Evolutionary conservation across 495 filamentous ascomycete genomes (phyloP), one percentile per base, ranked within the genome.

Genomic region (Trichoderma asperelloides): DNA sequence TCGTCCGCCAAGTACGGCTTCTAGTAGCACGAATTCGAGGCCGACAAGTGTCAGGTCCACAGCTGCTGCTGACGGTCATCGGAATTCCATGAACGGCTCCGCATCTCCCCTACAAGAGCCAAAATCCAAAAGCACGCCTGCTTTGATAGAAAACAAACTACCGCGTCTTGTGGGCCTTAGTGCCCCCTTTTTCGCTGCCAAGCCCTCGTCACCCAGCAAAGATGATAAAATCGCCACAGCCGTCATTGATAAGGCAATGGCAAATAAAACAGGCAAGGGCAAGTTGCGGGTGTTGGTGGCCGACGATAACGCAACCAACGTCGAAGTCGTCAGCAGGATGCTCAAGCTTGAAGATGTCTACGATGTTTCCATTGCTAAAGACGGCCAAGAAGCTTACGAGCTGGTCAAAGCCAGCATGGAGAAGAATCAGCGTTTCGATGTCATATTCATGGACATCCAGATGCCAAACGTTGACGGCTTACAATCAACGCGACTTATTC

Each of bases 391-490:
- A 70, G 93, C 93, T 9, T 89, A 90, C 65, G 92, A 96, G 60
- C 82, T 88, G 9, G 93, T 97, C 51, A 92, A 92, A 72, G 85
- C 86, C 16, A 89, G 85, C 68, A 93, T 96, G 89, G 86, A 89
- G 41, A 82, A 85, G 37, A 82, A 85, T 65, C 80, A 83, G 57
- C 82, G 83, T 33, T 96, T 93, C 73, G 87, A 94, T 69, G 78
- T 96, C 16, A 95, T 96, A 60, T 94, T 96, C 74, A 96, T 96
- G 92, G 92, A 96, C 75, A 90, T 96, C 60, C 81, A 94, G 81
- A 97, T 97, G 93, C 93, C 93, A 21, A 94, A 93, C 72, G 83
- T 97, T 12, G 92, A 96, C 69, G 93, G 93, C 5, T 82, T 96
- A 28, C 86, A 96, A 74, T 92, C 89, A 62, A 96, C 93, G 0